Base-by-base conservation (phyloP, 1,284 basidiomycete genomes). In the Trametes polyzona region DNA sequence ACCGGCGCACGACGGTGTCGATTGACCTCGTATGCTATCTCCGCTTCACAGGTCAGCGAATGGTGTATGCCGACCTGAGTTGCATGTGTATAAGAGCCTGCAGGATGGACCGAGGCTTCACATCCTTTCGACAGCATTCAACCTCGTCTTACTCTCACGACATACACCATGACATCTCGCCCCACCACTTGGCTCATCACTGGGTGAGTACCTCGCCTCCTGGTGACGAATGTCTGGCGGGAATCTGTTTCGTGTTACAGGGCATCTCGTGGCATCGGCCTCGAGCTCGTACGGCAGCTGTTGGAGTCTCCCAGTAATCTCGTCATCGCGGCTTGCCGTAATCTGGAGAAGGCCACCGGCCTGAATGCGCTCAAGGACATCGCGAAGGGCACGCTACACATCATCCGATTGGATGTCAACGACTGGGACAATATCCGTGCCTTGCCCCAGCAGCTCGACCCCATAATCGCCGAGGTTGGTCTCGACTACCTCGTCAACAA, bases 401-500 rank as follows among this genome's bases (percentile, higher is more conserved):
- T 75, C 44, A 44, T 75, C 21, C 47, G 61, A 39, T 60, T 74
- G 19, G 73, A 76, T 40, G 65, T 71, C 23, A 47, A 55, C 30
- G 59, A 70, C 37, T 63, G 67, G 19, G 57, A 39, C 10, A 30
- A 17, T 29, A 16, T 44, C 27, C 42, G 42, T 17, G 42, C 42
- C 14, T 10, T 19, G 16, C 16, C 42, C 10, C 9, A 9, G n/a
- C 16, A 7, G 17, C 42, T 44, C 27, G 42, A 19, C 21, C 32
- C 40, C 6, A 35, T 52, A 10, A 30, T 52, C n/a, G 30, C 16
- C 9, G 62, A 62, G 9, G 53, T 48, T 0, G 71, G 73, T 0
- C 65, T 76, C 26, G 73, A 76, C 61, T 77, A 74, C 27, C 63
- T 78, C n/a, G 52, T 76, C 40, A 76, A 76, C 61, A 76, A 74